Evolutionary conservation across 1,284 basidiomycete genomes (phyloP).

Genomic region (Thecaphora thlaspeos): DNA sequence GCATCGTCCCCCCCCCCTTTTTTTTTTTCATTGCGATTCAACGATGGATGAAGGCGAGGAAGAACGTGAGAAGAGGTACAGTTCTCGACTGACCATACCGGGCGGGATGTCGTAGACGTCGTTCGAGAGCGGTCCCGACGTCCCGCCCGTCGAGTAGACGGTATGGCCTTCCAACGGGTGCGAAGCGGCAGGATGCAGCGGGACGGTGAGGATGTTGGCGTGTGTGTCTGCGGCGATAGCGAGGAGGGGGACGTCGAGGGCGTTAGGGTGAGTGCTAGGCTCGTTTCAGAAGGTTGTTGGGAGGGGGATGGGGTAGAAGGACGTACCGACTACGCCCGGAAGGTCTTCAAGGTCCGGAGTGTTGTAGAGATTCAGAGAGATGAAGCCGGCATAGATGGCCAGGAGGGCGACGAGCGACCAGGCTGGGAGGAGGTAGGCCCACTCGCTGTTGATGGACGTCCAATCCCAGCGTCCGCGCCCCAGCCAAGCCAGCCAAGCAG

Average conservation of each 20-base stretch:
- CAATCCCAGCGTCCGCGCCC: too few relatives aligned
- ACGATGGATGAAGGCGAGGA: slow-evolving; percentile 27
- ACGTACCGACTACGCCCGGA: slow-evolving; percentile 17
- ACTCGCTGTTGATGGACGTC: slow-evolving; percentile 19
- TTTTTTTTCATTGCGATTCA: too few relatives aligned
- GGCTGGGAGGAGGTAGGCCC: slow-evolving; percentile 43
- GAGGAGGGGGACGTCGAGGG: too few relatives aligned
- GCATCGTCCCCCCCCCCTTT: too few relatives aligned
- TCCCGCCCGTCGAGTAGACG: slow-evolving; percentile 2
- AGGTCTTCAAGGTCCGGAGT: slow-evolving; percentile 34
- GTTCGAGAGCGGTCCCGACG: slow-evolving; percentile 5
- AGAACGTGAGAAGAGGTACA: slow-evolving; percentile 12
- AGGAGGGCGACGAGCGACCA: slow-evolving; percentile 43
- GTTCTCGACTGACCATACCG: slow-evolving; percentile 28
- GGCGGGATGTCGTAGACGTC: slow-evolving; percentile 41
- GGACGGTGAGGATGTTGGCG: slow-evolving; percentile 1
- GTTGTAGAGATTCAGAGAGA: slow-evolving; percentile 24
- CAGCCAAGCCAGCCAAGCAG: too few relatives aligned
- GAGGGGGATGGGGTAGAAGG: neutral
- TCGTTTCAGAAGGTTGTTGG: too few relatives aligned
- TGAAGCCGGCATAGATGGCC: slow-evolving; percentile 34
- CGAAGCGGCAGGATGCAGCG: neutral
- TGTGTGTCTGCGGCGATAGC: slow-evolving; percentile 6
- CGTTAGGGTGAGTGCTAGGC: too few relatives aligned
- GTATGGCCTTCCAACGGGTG: slow-evolving; percentile 2